phyloP scores from a whole-genome alignment of 352 stramenopile species.

The Pythium diclinum region DNA sequence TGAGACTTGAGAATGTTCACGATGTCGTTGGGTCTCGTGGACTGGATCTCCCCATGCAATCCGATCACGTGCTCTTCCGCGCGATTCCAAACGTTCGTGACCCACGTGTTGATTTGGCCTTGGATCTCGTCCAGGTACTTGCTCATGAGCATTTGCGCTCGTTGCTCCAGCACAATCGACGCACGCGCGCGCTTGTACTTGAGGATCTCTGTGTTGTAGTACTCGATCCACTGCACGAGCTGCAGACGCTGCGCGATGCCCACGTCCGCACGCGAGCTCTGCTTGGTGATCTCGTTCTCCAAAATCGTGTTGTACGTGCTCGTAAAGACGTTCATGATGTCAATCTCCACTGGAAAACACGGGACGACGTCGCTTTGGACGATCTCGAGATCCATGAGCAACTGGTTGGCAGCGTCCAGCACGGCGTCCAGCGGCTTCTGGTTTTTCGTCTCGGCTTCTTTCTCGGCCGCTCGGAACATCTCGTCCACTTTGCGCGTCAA shows the following conservation, averaged over 20 bases:
- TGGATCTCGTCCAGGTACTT: slow-evolving; percentile 76
- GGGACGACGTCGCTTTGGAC: slow-evolving; percentile 67
- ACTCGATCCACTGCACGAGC: slow-evolving; percentile 86
- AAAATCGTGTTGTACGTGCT: slow-evolving; percentile 74
- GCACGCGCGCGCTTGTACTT: slow-evolving; percentile 76
- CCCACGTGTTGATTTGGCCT: slow-evolving; percentile 76
- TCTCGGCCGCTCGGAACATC: slow-evolving; percentile 61
- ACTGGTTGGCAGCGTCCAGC: slow-evolving; percentile 62
- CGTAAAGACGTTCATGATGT: slow-evolving; percentile 76
- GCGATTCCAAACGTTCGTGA: slow-evolving; percentile 84
- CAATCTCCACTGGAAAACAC: slow-evolving; percentile 75
- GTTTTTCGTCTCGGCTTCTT: slow-evolving; percentile 42
- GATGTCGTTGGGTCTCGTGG: slow-evolving; percentile 81
- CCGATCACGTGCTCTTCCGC: slow-evolving; percentile 68
- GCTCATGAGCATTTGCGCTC: slow-evolving; percentile 69
- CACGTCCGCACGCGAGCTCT: slow-evolving; percentile 57
- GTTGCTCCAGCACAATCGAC: slow-evolving; percentile 64
- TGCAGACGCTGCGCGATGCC: slow-evolving; percentile 74
- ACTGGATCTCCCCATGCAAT: slow-evolving; percentile 60
- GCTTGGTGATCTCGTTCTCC: slow-evolving; percentile 60
- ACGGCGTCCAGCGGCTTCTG: slow-evolving; percentile 59
- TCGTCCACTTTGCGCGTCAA: slow-evolving; percentile 51
- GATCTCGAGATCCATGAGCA: slow-evolving; percentile 78
- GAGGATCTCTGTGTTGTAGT: slow-evolving; percentile 84
- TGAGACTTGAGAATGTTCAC: slow-evolving; percentile 86